Evolutionary conservation across 768 basidiomycete genomes (phyloP), one percentile per base, ranked within the genome.

Genomic region (Epithele typhae): DNA sequence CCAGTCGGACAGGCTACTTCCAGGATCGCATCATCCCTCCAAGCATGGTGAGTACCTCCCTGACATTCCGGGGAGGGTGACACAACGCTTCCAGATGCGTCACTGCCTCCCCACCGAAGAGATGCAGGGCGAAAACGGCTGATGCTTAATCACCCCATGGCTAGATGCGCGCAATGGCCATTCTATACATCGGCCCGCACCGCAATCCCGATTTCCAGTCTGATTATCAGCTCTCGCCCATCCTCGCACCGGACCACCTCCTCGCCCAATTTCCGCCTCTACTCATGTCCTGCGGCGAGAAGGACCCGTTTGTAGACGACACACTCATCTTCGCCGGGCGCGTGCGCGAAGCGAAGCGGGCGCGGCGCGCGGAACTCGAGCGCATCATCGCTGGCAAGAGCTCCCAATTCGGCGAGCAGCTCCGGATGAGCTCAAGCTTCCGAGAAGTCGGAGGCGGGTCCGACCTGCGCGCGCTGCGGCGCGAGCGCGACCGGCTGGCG

Each of bases 91-190:
- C 37, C 41, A 30, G 14, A 8, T 8, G 30, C 32, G 23, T 8
- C 46, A 25, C 25, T 19, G 23, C 18, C n/a, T 9, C 37, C 36
- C 37, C 36, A 33, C 18, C 42, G 46, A 12, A 18, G 3, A 7
- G 17, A 4, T 49, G 40, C n/a, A 21, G 43, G n/a, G 18, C 33
- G 42, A 45, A 48, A 38, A 48, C 27, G 40, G 25, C 44, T 49
- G 46, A 49, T 49, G 40, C 33, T 30, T 12, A 15, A 37, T 50
- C 43, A 51, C 30, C 22, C 22, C 9, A 37, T n/a, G 27, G 46
- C 36, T 57, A 98, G 95, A 97, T 97, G 92, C 89, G 96, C 27
- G 94, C 95, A 0, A 99, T 99, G 96, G 95, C 95, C 3, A 94
- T 96, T 60, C 69, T 95, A 53, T 96, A 96, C 68, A 87, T 99